A percentile compares a stretch with the other conserved stretches of the same genome.
These are phyloP conservation scores for Boletus sp. DNA, from an alignment of 768 basidiomycete species.

Conservation along the genomic window DNA sequence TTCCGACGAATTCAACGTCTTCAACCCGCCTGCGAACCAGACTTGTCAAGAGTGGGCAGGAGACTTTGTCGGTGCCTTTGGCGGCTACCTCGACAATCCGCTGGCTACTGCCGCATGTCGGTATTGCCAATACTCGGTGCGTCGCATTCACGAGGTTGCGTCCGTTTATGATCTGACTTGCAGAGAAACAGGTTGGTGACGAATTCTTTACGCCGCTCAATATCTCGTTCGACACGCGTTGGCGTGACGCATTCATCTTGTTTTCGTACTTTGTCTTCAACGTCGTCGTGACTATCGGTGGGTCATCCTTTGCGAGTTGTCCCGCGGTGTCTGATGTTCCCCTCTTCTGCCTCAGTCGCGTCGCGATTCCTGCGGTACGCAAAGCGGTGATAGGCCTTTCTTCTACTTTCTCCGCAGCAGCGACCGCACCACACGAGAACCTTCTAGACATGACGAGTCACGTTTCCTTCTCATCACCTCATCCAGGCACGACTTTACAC, in stretches of 20 bases:
- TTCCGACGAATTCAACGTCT: slow-evolving; percentile 64
- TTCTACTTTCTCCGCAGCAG: too few species aligned
- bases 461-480: background rate
- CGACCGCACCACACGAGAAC: background rate
- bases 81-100: slow-evolving; percentile 75
- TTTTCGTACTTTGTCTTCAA: slow-evolving; percentile 75
- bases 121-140: slow-evolving; percentile 65
- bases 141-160: slow-evolving; percentile 2
- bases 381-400: slow-evolving; percentile 41
- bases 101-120: slow-evolving; percentile 59
- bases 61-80: slow-evolving; percentile 57
- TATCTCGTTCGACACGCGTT: slow-evolving; percentile 57
- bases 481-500: background rate
- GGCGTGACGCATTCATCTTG: slow-evolving; percentile 69
- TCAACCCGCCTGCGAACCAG: slow-evolving; percentile 72
- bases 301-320: slow-evolving; percentile 8
- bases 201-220: slow-evolving; percentile 70
- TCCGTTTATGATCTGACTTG: background rate
- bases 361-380: slow-evolving; percentile 72
- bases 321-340: background rate
- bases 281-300: slow-evolving; percentile 54
- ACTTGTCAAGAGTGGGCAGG: slow-evolving; percentile 71
- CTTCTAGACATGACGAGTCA: background rate
- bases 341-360: slow-evolving; percentile 42
- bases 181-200: slow-evolving; percentile 48